Conservation (phyloP, 768 basidiomycete species). For the Albatrellus ellisii region DNA sequence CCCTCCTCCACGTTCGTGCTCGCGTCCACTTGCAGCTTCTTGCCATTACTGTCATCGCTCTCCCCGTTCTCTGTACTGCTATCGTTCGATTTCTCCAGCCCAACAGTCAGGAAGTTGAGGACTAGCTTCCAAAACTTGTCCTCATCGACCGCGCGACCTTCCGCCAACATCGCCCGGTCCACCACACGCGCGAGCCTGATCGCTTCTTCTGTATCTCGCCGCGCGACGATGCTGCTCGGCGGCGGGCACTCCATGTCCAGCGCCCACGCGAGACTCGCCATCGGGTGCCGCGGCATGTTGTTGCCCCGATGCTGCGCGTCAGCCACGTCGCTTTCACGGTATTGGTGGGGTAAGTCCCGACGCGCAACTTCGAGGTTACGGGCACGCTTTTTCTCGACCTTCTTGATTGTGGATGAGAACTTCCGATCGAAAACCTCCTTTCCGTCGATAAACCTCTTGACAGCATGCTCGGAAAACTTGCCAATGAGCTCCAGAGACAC, state of each 20-base stretch:
- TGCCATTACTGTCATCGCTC: background rate
- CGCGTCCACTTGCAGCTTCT: no score
- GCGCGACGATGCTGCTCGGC: conserved; percentile 82
- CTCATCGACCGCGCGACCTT: conserved; percentile 42
- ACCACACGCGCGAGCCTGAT: conserved; percentile 59
- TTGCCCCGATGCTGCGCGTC: conserved; percentile 10
- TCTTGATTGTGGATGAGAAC: conserved; percentile 40
- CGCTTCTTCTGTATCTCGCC: conserved; percentile 78
- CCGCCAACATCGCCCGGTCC: conserved; percentile 48
- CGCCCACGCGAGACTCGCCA: conserved; percentile 82
- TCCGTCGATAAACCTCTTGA: conserved; percentile 66
- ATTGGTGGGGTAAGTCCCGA: conserved; percentile 41
- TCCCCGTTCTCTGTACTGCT: background rate
- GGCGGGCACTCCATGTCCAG: conserved; percentile 78
- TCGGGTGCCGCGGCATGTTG: conserved; percentile 28
- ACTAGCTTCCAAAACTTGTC: conserved; percentile 65
- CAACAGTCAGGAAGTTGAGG: conserved; percentile 46
- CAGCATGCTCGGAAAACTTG: conserved; percentile 55
- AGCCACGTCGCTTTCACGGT: conserved; percentile 16
- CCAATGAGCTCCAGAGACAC: conserved; percentile 60
- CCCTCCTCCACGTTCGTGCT: no score
- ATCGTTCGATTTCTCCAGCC: conserved; percentile 27
- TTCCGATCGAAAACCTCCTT: conserved; percentile 50
- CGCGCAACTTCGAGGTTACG: conserved; percentile 52
- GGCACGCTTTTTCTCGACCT: conserved; percentile 53